These are phyloP conservation scores for Tripterygium wilfordii DNA, from an alignment of 177 flowering plant genomes.

Conservation along the genomic window DNA sequence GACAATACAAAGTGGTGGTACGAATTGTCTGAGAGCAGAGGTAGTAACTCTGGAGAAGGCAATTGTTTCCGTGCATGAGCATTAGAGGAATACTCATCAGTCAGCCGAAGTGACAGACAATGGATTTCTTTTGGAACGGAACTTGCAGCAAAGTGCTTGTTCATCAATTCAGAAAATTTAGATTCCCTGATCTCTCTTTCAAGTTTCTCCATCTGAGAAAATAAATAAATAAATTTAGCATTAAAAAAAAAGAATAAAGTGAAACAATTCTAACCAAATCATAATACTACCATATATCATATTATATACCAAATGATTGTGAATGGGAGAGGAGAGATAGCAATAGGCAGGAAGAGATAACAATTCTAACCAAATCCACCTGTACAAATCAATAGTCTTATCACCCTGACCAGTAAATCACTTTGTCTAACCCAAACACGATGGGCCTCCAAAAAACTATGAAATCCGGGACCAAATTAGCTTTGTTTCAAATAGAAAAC, in stretches of 20 bases:
- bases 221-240: no score
- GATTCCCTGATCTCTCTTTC: slow-evolving; percentile 82
- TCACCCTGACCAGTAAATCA: no score
- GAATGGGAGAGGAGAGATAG: no score
- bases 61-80: slow-evolving; percentile 95
- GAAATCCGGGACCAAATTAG: no score
- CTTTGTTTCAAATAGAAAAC: no score
- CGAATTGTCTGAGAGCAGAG: slow-evolving; percentile 80
- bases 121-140: slow-evolving; percentile 89
- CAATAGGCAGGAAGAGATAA: no score
- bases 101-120: slow-evolving; percentile 81
- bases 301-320: no score
- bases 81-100: slow-evolving; percentile 97
- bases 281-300: not conserved
- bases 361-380: no score
- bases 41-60: slow-evolving; percentile 93
- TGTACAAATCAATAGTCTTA: no score
- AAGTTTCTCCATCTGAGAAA: slow-evolving; percentile 76
- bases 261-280: not conserved
- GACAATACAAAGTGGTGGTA: slow-evolving; percentile 78
- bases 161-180: slow-evolving; percentile 79
- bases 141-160: slow-evolving; percentile 94
- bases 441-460: no score
- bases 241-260: not conserved
- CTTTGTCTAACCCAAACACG: no score